Conservation (phyloP, 495 filamentous ascomycete species). For the Beverwykella pulmonaria region DNA sequence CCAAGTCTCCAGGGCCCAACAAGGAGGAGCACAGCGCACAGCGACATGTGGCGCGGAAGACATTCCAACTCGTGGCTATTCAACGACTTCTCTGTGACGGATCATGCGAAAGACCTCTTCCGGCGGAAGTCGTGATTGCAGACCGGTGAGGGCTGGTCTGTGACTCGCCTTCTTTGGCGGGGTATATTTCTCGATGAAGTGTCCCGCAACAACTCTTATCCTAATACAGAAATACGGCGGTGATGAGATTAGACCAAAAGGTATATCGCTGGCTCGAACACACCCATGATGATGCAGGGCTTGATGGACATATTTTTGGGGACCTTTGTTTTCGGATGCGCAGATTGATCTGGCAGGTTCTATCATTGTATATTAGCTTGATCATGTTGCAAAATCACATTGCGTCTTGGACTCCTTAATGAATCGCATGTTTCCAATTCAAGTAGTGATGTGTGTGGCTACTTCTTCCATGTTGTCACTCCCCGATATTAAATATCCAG, state of each 20-base stretch:
- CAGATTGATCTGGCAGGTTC: slow-evolving; percentile 14
- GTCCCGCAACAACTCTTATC: slow-evolving; percentile 11
- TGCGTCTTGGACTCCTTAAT: neutral
- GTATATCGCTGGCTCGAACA: slow-evolving; percentile 27
- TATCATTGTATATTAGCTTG: slow-evolving; percentile 27
- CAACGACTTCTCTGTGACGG: slow-evolving; percentile 39
- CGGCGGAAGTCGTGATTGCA: slow-evolving; percentile 22
- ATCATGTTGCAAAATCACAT: neutral
- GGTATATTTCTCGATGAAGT: slow-evolving; percentile 26
- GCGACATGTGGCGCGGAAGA: slow-evolving; percentile 38
- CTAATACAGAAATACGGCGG: slow-evolving; percentile 4
- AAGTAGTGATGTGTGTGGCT: neutral
- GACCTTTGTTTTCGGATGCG: neutral
- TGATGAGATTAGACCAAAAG: slow-evolving; percentile 8
- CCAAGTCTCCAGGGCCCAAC: slow-evolving; percentile 18
- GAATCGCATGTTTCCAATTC: neutral
- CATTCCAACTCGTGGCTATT: slow-evolving; percentile 40
- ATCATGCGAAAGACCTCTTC: slow-evolving; percentile 32
- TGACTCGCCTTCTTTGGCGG: slow-evolving; percentile 19
- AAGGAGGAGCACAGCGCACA: slow-evolving; percentile 28
- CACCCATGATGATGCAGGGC: slow-evolving; percentile 14
- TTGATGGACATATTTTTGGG: neutral
- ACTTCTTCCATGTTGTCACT: no score
- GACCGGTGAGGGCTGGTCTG: slow-evolving; percentile 20
- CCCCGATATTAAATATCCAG: no score